phyloP scores from a whole-genome alignment of 116 monocot genomes.

The Thalassia testudinum region DNA sequence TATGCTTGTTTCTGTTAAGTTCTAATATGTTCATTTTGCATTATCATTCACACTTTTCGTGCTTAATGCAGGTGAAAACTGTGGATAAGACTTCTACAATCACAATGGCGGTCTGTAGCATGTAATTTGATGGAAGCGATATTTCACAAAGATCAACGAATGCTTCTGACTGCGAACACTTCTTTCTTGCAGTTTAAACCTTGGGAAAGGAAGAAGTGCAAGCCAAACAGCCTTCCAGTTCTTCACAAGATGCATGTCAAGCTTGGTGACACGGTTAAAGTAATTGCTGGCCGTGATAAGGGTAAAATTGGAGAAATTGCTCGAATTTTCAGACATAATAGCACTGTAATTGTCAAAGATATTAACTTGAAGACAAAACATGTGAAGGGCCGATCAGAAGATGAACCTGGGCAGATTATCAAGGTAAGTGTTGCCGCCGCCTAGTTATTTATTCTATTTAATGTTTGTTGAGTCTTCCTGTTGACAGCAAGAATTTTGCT shows the following conservation, averaged over 20 bases:
- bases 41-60: no score
- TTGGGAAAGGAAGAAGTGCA: slow-evolving; percentile 90
- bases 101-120: slow-evolving; percentile 12
- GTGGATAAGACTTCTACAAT: neutral
- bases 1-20: no score
- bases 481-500: no score
- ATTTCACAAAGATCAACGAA: no score
- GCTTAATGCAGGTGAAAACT: slow-evolving; percentile 5
- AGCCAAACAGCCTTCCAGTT: no score
- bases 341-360: slow-evolving; percentile 74
- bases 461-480: no score
- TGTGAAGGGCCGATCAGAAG: slow-evolving; percentile 80
- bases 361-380: no score
- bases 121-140: no score
- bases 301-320: slow-evolving; percentile 86
- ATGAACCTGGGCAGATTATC: slow-evolving; percentile 70
- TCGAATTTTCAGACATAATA: slow-evolving; percentile 58
- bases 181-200: slow-evolving; percentile 80
- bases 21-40: no score
- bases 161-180: no score
- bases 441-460: no score
- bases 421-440: slow-evolving; percentile 26
- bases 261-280: slow-evolving; percentile 81
- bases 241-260: slow-evolving; percentile 96
- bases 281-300: slow-evolving; percentile 82